A percentile compares a stretch with the other conserved stretches of the same genome.
Evolutionary conservation across 1,284 basidiomycete genomes (phyloP).

Genomic region (Microbotryum scabiosae): DNA sequence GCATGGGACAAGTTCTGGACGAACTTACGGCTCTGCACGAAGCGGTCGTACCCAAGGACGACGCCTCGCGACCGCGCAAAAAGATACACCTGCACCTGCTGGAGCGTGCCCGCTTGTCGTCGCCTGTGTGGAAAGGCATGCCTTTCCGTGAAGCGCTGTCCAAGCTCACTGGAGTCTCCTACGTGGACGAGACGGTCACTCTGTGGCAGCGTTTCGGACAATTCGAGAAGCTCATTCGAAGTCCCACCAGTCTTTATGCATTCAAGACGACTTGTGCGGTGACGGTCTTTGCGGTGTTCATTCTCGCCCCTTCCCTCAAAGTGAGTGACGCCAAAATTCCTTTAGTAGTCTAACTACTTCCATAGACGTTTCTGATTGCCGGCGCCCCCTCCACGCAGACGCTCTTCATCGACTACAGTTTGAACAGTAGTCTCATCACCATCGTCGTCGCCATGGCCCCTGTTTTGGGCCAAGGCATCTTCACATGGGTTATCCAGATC

Average conservation of each 20-base stretch:
- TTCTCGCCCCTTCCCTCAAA: constrained; percentile 25
- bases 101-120: constrained; percentile 23
- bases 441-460: constrained; percentile 39
- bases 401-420: constrained; percentile 39
- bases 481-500: constrained; percentile 40
- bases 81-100: constrained; percentile 39
- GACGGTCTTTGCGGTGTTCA: constrained; percentile 35
- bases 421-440: constrained; percentile 39
- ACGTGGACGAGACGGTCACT: constrained; percentile 23
- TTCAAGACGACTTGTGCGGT: constrained; percentile 21
- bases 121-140: constrained; percentile 17
- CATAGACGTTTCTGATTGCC: not conserved
- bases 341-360: not conserved
- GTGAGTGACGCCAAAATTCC: not conserved
- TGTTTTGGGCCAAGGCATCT: constrained; percentile 37
- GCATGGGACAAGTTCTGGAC: constrained; percentile 30
- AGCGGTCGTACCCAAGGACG: constrained; percentile 17
- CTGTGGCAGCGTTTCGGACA: constrained; percentile 32
- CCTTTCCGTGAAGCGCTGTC: constrained; percentile 39
- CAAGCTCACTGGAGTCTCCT: constrained; percentile 31
- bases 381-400: constrained; percentile 20
- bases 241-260: constrained; percentile 10
- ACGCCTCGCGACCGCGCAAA: constrained; percentile 13
- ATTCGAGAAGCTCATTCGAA: constrained; percentile 33
- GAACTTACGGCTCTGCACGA: constrained; percentile 34